Base-by-base conservation (phyloP, 2,329 filamentous ascomycete species). In the Colletotrichum coccodes region DNA sequence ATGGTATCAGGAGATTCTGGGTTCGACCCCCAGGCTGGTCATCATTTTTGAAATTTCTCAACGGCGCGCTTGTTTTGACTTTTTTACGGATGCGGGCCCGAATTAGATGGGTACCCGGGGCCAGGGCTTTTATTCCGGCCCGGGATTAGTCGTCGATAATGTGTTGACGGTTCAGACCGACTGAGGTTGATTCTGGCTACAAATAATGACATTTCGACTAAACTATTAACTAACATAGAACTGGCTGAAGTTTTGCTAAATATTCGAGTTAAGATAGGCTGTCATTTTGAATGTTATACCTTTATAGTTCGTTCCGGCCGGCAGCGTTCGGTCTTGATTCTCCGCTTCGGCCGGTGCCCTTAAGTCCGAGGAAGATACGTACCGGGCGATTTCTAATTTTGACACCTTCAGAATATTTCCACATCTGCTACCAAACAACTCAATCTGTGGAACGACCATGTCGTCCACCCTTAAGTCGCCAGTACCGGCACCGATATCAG, bases 11-110 rank as follows among this genome's bases (percentile, higher is more conserved):
- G 66, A 69, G 61, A 69, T 69, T 69, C 66, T 69, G 66, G 66
- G 66, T 69, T 69, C 66, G 66, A 69, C 66, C 66, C 66, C 66
- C 66, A 69, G 66, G 66, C 61, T 69, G 66, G 66, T 69, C 66
- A 69, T 32, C 12, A 2, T 44, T 66, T 68, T 68, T 49, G 7
- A 54, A 32, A 18, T 26, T 42, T 28, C 12, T 23, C 21, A 47
- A 18, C 18, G 32, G 3, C 3, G 11, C 18, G 47, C 42, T 59
- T 16, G 14, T 53, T 18, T 49, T 38, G 42, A n/a, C 46, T 6
- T 26, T 42, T 52, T 58, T 21, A 14, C 54, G 60, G 40, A 26
- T 56, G 66, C 61, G 62, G 66, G 49, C 56, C 61, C 38, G 64
- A 53, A 21, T 23, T n/a, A 11, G 6, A 38, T 36, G 64, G 64